Conservation (phyloP, 2,329 filamentous ascomycete species). For the Pseudogymnoascus verrucosus region DNA sequence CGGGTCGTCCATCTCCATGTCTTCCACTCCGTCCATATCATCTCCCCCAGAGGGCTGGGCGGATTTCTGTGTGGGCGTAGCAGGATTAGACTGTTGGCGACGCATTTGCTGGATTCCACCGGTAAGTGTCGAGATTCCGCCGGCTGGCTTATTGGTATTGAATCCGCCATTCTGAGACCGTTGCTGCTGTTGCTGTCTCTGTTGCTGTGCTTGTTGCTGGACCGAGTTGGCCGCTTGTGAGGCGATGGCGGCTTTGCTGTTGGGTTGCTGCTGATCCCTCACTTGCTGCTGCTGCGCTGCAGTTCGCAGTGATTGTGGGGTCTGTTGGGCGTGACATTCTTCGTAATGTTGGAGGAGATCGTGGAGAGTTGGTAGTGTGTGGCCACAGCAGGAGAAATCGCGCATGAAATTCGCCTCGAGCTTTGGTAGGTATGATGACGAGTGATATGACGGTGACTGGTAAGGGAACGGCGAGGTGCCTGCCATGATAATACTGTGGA, state of each 20-base stretch:
- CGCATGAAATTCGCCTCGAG: constrained; percentile 96
- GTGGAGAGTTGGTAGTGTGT: constrained; percentile 82
- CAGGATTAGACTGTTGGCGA: constrained; percentile 25
- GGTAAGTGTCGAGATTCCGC: constrained; percentile 16
- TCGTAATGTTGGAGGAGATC: constrained; percentile 96
- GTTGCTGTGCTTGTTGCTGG: constrained; percentile 41
- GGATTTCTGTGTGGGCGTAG: constrained; percentile 25
- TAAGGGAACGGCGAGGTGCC: constrained; percentile 89
- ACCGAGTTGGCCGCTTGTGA: constrained; percentile 30
- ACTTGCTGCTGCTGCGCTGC: constrained; percentile 33
- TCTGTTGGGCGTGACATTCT: constrained; percentile 76
- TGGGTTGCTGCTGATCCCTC: constrained; percentile 34
- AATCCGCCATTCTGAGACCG: constrained; percentile 19
- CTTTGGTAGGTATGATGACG: constrained; percentile 91
- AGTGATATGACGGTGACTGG: constrained; percentile 92
- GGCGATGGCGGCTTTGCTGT: constrained; percentile 38
- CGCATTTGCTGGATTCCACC: constrained; percentile 29
- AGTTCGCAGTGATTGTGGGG: constrained; percentile 39
- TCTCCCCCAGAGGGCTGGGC: constrained; percentile 29
- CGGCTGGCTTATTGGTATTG: constrained; percentile 18
- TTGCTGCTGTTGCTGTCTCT: constrained; percentile 27
- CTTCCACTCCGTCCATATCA: constrained; percentile 78
- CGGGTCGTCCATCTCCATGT: constrained; percentile 95
- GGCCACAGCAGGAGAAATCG: constrained; percentile 91
- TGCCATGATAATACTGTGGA: constrained; percentile 78